Base-by-base conservation (phyloP, 2,329 filamentous ascomycete species). In the Penicillium oxalicum region DNA sequence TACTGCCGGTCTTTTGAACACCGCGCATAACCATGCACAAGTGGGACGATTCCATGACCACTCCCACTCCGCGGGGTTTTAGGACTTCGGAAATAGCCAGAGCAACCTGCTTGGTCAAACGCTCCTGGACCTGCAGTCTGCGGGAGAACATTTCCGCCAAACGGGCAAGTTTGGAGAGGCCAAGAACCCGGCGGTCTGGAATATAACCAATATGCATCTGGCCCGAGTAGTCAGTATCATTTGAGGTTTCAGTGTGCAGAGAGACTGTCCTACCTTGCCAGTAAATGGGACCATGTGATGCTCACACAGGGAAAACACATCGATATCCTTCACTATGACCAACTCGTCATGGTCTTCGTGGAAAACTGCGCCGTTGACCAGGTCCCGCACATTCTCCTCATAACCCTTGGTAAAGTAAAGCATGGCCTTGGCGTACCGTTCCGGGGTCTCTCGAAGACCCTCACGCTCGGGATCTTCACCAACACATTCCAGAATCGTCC, bases 171-270 rank as follows among this genome's bases (percentile, higher is more conserved):
- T 98, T 98, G 29, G 91, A 96, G 45, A 98, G 84, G 43, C 93
- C 93, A 53, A 98, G 89, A 45, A 98, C 91, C 50, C 91, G 84
- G 65, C 90, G 82, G 63, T 85, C 83, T 28, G 93, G 93, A 55
- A 98, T 97, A 71, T 98, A 98, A 50, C 91, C 93, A 61, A 98
- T 97, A 73, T 98, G 93, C 88, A 98, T 97, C 88, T 94, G 58
- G 45, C 45, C 50, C 36, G 49, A 36, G 33, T 48, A 11, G 47
- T 60, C 40, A 60, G 49, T 27, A 50, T 27, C 2, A 48, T 44
- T 39, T 42, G n/a, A 42, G 11, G 39, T 32, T 8, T 4, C 34
- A 7, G 39, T 45, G 40, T 37, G 44, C 32, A 44, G n/a, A 18
- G 27, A 7, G 7, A 18, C 18, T 53, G 34, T 38, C 35, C 43